A percentile compares a stretch with the other conserved stretches of the same genome.
phyloP scores from a whole-genome alignment of 2,329 filamentous ascomycete species.

The Neonectria sp. region DNA sequence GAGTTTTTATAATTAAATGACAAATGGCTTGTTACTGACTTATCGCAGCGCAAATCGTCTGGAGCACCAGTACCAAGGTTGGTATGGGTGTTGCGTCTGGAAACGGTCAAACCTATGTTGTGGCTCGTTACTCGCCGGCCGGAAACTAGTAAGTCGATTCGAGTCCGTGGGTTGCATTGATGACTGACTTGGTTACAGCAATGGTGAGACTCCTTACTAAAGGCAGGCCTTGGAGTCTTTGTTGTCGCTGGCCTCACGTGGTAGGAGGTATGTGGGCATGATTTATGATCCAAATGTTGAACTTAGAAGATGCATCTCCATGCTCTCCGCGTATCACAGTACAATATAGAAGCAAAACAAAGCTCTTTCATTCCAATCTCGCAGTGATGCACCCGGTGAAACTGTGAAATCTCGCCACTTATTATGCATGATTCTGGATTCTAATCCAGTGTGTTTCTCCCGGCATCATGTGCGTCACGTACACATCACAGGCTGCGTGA shows the following conservation, averaged over 20 bases:
- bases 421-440: background rate
- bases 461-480: too few species aligned
- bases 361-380: background rate
- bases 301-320: background rate
- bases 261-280: background rate
- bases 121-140: conserved; percentile 43
- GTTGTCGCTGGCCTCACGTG: background rate
- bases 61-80: conserved; percentile 46
- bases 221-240: background rate
- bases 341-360: background rate
- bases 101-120: conserved; percentile 39
- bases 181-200: background rate
- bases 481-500: too few species aligned
- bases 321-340: background rate
- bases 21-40: background rate
- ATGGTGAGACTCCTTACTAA: background rate
- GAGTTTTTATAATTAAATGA: background rate
- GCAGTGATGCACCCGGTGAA: background rate
- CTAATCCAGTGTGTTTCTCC: too few species aligned
- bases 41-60: conserved; percentile 39
- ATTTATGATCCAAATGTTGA: background rate
- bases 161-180: background rate
- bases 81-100: conserved; percentile 40
- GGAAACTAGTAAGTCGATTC: conserved; percentile 44
- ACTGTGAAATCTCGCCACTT: background rate